Evolutionary conservation across 164 flowering plant species (phyloP), one percentile per base, ranked within the genome.

Genomic region (Nymphaea thermarum): DNA sequence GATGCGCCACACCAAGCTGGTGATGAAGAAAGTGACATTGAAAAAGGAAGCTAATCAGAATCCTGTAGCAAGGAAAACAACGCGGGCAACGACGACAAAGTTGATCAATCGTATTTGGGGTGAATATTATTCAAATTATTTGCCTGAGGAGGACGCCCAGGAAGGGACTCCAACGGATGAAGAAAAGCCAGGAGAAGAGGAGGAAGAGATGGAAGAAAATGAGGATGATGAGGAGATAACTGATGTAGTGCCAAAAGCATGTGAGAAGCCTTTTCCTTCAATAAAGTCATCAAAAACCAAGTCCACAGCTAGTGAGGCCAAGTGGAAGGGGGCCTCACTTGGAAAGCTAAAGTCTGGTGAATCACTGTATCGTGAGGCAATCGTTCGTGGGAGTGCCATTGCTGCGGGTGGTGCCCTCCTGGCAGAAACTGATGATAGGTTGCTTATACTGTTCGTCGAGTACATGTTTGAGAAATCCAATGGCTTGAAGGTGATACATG

Each of bases 81-180:
- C 89, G 96, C 86, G 74, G 62, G 97, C 97, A 14, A 91, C 97
- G 36, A 89, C 96, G 18, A 91, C 97, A 18, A 79, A 76, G 67
- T 74, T 91, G 41, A 86, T 91, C 41, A 89, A 86, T 68, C 78
- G 87, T 66, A 85, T 91, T 65, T 94, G 99, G 99, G 91, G 92
- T 2, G 96, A 88, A 25, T 94, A 82, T 72, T 94, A 94, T 69
- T 88, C 93, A 44, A 88, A 85, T 62, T 83, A 81, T 71, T 81
- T 76, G 6, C 91, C 89, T 2, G 96, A 91, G 63, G 85, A 80
- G 44, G 43, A 64, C 36, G 79, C 82, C 44, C 84, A 79, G 61
- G 81, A 44, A 57, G 60, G n/a, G 43, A 12, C 7, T 62, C 0
- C 36, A 53, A 85, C 75, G 51, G 66, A 55, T 12, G 81, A 78